Evolutionary conservation across 1,284 basidiomycete genomes (phyloP).

Genomic region (Leccinum subrobustum): DNA sequence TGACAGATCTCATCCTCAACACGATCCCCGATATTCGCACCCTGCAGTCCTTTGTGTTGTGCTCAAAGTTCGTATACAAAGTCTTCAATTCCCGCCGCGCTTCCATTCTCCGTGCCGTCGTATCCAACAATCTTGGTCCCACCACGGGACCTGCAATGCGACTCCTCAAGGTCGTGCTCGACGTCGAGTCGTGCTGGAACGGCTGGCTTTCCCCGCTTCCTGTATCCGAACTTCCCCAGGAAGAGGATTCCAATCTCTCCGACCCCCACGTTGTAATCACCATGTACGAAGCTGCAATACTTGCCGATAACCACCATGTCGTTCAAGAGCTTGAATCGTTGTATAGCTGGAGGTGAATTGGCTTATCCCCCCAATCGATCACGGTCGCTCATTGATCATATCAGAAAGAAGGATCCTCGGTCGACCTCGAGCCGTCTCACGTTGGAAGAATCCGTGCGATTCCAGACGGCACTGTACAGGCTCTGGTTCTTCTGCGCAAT

Average conservation of each 20-base stretch:
- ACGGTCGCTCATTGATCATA: neutral
- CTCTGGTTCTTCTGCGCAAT: slow-evolving; percentile 29
- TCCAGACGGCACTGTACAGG: slow-evolving; percentile 35
- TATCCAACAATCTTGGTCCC: slow-evolving; percentile 36
- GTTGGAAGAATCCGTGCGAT: slow-evolving; percentile 29
- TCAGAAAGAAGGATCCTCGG: slow-evolving; percentile 34
- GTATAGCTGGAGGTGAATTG: slow-evolving; percentile 38
- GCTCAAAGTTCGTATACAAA: slow-evolving; percentile 33
- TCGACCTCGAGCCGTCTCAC: slow-evolving; percentile 27
- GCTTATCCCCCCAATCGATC: neutral
- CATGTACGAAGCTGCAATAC: slow-evolving; percentile 7
- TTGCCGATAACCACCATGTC: slow-evolving; percentile 24
- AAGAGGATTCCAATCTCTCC: slow-evolving; percentile 9
- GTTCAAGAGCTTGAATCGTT: slow-evolving; percentile 31
- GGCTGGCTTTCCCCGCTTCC: slow-evolving; percentile 15
- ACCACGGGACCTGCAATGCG: slow-evolving; percentile 34
- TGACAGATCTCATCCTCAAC: slow-evolving; percentile 34
- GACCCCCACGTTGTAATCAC: neutral
- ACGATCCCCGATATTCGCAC: slow-evolving; percentile 30
- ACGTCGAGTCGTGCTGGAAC: slow-evolving; percentile 14
- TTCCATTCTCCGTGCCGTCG: slow-evolving; percentile 34
- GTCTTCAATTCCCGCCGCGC: slow-evolving; percentile 35
- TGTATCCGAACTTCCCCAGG: slow-evolving; percentile 7
- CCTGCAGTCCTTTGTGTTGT: slow-evolving; percentile 28
- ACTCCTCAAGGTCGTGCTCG: slow-evolving; percentile 19